Conservation (phyloP, 2,329 filamentous ascomycete genomes). For the Diaporthe australafricana region DNA sequence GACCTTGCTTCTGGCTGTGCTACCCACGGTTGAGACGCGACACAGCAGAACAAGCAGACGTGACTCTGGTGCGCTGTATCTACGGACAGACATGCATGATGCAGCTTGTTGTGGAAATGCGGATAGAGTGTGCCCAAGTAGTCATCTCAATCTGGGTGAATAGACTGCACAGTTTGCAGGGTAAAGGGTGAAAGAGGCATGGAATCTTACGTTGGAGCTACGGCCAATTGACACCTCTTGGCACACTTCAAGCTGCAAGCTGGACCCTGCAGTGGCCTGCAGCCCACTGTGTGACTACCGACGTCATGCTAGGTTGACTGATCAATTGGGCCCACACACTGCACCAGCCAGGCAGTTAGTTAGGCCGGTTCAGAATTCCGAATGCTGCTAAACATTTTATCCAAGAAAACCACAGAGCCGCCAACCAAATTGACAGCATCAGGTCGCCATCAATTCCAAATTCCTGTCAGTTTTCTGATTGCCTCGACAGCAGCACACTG, state of each 20-base stretch:
- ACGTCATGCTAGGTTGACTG: slow-evolving; percentile 14
- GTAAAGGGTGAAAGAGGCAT: too few species aligned
- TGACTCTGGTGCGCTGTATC: too few species aligned
- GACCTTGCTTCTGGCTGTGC: slow-evolving; percentile 19
- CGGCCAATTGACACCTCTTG: not conserved
- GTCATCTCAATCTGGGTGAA: too few species aligned
- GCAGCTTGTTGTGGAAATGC: too few species aligned
- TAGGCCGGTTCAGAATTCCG: too few species aligned
- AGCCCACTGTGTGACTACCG: slow-evolving; percentile 3
- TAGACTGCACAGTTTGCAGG: too few species aligned
- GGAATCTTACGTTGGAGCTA: not conserved
- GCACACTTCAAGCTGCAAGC: not conserved
- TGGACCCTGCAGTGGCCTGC: not conserved
- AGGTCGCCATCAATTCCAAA: too few species aligned
- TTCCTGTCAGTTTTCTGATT: not conserved
- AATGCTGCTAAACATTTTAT: too few species aligned
- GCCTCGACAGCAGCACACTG: not conserved
- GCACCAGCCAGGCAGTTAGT: too few species aligned
- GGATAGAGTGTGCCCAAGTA: too few species aligned
- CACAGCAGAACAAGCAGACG: not conserved
- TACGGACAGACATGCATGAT: too few species aligned
- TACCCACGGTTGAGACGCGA: not conserved
- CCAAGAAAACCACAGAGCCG: not conserved
- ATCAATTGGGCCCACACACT: not conserved
- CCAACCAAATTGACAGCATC: not conserved